Percentiles rank a stretch among this genome's conserved stretches.
phyloP scores from a whole-genome alignment of 1,139 yeast species.

The Suhomyces panamericanus region DNA sequence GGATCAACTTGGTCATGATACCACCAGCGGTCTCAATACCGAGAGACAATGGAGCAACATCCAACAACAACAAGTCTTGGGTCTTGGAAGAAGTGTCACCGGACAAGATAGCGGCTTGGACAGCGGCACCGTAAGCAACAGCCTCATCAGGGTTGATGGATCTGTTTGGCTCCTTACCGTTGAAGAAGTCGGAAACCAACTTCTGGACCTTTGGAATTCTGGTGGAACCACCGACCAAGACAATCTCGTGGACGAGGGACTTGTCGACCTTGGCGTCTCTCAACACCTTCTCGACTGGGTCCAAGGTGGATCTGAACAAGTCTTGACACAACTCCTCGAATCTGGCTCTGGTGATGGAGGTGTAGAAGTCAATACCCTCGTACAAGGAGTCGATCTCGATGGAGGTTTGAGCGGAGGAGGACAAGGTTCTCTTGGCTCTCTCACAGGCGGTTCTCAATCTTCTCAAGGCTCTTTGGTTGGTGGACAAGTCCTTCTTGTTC shows the following conservation, averaged over 20 bases:
- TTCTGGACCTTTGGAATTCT: constrained; percentile 44
- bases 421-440: constrained; percentile 43
- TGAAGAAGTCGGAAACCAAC: constrained; percentile 41
- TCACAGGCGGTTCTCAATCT: constrained; percentile 46
- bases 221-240: constrained; percentile 44
- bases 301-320: constrained; percentile 41
- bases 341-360: constrained; percentile 43
- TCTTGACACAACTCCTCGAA: constrained; percentile 43
- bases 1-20: constrained; percentile 94
- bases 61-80: constrained; percentile 81
- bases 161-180: constrained; percentile 48
- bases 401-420: constrained; percentile 40
- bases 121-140: constrained; percentile 50
- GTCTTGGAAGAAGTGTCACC: constrained; percentile 85
- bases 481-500: constrained; percentile 39
- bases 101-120: constrained; percentile 87
- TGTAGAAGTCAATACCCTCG: constrained; percentile 43
- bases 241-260: constrained; percentile 39
- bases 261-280: constrained; percentile 42
- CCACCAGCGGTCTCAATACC: constrained; percentile 99
- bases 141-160: constrained; percentile 42
- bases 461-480: constrained; percentile 42
- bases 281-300: constrained; percentile 43
- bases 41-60: constrained; percentile 90
- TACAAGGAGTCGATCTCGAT: constrained; percentile 40